A percentile compares a stretch with the other conserved stretches of the same genome.
These are phyloP conservation scores for Hypseocharis bilobata DNA, from an alignment of 441 rosid genomes.

Conservation along the genomic window DNA sequence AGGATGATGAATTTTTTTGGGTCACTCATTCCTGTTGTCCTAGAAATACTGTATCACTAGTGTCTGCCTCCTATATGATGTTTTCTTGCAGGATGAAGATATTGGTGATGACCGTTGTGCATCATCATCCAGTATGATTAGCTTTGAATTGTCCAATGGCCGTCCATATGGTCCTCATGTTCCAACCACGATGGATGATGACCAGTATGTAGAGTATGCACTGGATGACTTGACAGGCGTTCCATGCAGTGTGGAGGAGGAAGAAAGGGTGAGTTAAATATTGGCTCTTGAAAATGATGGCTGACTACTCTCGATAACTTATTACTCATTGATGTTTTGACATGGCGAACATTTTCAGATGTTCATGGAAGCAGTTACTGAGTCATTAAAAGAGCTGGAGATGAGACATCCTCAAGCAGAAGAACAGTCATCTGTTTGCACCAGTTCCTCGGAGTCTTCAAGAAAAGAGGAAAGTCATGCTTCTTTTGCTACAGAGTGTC, in stretches of 20 bases:
- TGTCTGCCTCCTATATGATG: slow-evolving; percentile 20
- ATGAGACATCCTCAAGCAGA: slow-evolving; percentile 28
- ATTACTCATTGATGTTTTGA: neutral
- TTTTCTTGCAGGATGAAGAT: slow-evolving; percentile 46
- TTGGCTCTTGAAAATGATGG: neutral
- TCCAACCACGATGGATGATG: slow-evolving; percentile 46
- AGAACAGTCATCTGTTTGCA: slow-evolving; percentile 28
- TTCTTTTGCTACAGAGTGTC: slow-evolving; percentile 25
- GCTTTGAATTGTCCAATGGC: slow-evolving; percentile 63
- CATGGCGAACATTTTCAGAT: slow-evolving; percentile 38
- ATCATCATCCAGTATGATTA: slow-evolving; percentile 65
- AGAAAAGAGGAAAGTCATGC: slow-evolving; percentile 22
- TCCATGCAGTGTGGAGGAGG: slow-evolving; percentile 68
- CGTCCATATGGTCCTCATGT: slow-evolving; percentile 53
- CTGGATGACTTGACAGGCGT: slow-evolving; percentile 64
- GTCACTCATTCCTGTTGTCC: neutral
- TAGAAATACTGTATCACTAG: neutral
- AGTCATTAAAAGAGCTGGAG: slow-evolving; percentile 65
- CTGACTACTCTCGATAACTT: neutral
- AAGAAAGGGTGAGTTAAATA: slow-evolving; percentile 57
- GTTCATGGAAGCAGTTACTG: slow-evolving; percentile 79
- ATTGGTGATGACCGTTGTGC: slow-evolving; percentile 30
- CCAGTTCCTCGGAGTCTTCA: slow-evolving; percentile 26
- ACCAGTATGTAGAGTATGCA: slow-evolving; percentile 65
- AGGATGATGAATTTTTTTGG: neutral